Conservation (phyloP, 2,329 filamentous ascomycete genomes). For the Aspergillus carbonarius region DNA sequence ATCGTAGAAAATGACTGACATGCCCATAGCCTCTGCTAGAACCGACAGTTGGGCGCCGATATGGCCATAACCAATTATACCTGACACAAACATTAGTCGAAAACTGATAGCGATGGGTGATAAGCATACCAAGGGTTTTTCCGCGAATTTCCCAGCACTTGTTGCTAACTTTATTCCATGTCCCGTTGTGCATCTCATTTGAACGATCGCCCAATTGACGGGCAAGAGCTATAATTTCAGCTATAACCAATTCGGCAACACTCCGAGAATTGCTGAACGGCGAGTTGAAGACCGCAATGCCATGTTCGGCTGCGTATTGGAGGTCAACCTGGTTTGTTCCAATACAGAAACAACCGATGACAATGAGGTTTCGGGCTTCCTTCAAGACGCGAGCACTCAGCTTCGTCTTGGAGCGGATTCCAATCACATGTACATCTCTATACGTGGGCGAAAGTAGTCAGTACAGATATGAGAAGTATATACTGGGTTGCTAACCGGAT, state of each 20-base stretch:
- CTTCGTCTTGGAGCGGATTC: constrained; percentile 97
- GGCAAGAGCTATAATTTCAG: constrained; percentile 86
- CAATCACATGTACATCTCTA: constrained; percentile 94
- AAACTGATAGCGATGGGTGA: not conserved
- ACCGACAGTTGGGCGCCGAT: constrained; percentile 96
- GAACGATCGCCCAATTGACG: constrained; percentile 92
- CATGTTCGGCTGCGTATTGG: constrained; percentile 46
- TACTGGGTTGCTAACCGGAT: constrained; percentile 64
- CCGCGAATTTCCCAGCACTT: constrained; percentile 98
- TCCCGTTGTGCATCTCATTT: constrained; percentile 88
- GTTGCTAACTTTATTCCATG: constrained; percentile 96
- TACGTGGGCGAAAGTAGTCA: constrained; percentile 10
- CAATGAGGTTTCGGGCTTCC: constrained; percentile 90
- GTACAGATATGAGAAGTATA: constrained; percentile 7
- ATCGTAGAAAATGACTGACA: constrained; percentile 97
- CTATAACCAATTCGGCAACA: constrained; percentile 94
- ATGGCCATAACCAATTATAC: constrained; percentile 95
- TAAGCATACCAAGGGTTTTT: constrained; percentile 76
- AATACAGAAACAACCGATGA: constrained; percentile 98
- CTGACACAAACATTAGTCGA: constrained; percentile 38
- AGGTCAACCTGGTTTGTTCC: constrained; percentile 67
- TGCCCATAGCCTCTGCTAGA: constrained; percentile 94
- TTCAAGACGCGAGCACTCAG: constrained; percentile 79
- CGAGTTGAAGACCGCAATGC: constrained; percentile 98
- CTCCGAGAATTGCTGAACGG: constrained; percentile 97